Evolutionary conservation across 441 rosid species (phyloP).

Genomic region (Mallotus repandus): DNA sequence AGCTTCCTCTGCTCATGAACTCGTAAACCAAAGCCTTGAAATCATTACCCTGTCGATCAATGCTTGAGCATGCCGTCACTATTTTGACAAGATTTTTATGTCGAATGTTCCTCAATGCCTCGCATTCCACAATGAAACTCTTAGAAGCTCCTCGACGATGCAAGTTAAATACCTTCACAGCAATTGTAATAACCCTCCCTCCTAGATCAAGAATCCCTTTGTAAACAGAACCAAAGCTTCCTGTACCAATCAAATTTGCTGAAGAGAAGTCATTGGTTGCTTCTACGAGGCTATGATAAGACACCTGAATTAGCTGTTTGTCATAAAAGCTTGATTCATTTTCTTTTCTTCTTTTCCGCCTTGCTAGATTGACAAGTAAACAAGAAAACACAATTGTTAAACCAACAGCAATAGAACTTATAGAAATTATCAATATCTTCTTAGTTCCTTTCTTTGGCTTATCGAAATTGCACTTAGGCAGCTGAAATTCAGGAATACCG

Average conservation of each 20-base stretch:
- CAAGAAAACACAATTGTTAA: neutral
- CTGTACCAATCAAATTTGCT: neutral
- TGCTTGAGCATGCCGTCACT: neutral
- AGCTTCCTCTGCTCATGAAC: neutral
- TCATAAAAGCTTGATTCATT: neutral
- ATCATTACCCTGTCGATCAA: neutral
- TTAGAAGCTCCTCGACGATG: neutral
- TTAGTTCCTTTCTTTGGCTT: neutral
- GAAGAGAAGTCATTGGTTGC: constrained; percentile 8
- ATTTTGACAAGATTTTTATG: constrained; percentile 6
- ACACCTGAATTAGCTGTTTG: neutral
- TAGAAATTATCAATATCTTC: neutral
- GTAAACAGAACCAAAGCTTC: neutral
- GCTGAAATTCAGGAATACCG: neutral
- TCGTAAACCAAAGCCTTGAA: constrained; percentile 4
- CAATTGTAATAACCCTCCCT: neutral
- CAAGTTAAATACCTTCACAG: neutral
- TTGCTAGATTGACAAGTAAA: neutral
- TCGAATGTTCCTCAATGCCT: neutral
- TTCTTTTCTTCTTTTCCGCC: neutral
- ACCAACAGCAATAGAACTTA: neutral
- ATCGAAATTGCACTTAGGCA: neutral
- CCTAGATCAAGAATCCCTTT: neutral
- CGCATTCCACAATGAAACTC: neutral
- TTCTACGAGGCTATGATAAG: neutral